These are phyloP conservation scores for Hypoxylon fragiforme DNA, from an alignment of 495 filamentous ascomycete species.

Conservation along the genomic window DNA sequence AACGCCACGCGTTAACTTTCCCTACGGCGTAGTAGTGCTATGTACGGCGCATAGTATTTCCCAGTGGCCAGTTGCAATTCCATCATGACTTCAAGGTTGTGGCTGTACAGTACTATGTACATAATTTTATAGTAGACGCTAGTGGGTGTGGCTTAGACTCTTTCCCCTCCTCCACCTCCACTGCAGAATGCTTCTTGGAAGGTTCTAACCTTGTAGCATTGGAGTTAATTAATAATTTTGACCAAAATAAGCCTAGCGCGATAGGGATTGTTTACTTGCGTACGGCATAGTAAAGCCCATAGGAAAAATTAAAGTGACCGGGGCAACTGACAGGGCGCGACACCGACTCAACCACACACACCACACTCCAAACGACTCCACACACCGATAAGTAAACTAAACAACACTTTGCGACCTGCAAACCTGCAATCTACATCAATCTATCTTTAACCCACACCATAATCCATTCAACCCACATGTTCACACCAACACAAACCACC, in stretches of 20 bases:
- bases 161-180: too few species aligned
- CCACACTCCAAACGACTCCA: too few species aligned
- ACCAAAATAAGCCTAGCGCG: constrained; percentile 20
- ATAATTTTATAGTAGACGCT: too few species aligned
- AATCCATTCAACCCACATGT: constrained; percentile 12
- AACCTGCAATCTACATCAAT: constrained; percentile 24
- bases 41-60: too few species aligned
- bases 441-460: constrained; percentile 8
- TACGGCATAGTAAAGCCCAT: neutral
- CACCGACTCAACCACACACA: constrained; percentile 16
- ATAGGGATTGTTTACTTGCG: constrained; percentile 38
- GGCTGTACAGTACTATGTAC: too few species aligned
- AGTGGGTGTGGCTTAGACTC: neutral
- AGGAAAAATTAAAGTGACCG: neutral
- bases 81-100: too few species aligned
- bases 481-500: neutral
- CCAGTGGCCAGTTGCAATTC: neutral
- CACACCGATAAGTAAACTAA: too few species aligned
- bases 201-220: neutral
- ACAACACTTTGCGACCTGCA: constrained; percentile 31
- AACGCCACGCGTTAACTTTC: neutral
- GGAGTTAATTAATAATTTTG: neutral
- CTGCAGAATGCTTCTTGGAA: neutral
- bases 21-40: too few species aligned
- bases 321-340: neutral